A percentile compares a stretch with the other conserved stretches of the same genome.
These are phyloP conservation scores for Serpula lacrymans DNA, from an alignment of 768 basidiomycete species.

Conservation along the genomic window DNA sequence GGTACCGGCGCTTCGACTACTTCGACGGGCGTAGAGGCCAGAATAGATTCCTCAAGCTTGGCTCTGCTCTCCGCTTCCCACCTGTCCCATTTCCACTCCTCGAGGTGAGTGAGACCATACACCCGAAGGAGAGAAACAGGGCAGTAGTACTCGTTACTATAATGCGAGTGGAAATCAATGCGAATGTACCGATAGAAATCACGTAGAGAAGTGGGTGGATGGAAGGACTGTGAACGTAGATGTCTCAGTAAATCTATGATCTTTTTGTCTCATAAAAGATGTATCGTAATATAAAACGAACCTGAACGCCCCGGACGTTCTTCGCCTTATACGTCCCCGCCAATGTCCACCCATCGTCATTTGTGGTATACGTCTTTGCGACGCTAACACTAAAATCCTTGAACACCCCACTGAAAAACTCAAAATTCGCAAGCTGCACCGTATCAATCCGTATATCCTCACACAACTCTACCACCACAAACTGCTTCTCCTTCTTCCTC, in stretches of 20 bases:
- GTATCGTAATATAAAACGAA: slow-evolving; percentile 30
- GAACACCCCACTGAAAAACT: slow-evolving; percentile 97
- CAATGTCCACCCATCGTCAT: slow-evolving; percentile 59
- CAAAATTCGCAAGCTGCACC: slow-evolving; percentile 93
- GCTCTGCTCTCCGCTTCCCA: slow-evolving; percentile 72
- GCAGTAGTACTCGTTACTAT: slow-evolving; percentile 95
- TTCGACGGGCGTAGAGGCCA: too few relatives aligned
- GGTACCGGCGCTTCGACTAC: slow-evolving; percentile 11
- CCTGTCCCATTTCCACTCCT: slow-evolving; percentile 90
- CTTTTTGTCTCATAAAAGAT: slow-evolving; percentile 1
- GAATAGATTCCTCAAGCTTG: slow-evolving; percentile 32
- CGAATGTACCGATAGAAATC: slow-evolving; percentile 94
- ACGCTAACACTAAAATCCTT: slow-evolving; percentile 87
- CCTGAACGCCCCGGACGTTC: slow-evolving; percentile 90
- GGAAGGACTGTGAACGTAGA: slow-evolving; percentile 58
- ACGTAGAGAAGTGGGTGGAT: slow-evolving; percentile 64
- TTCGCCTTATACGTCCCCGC: slow-evolving; percentile 83
- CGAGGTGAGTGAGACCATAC: slow-evolving; percentile 94
- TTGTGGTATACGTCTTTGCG: slow-evolving; percentile 73
- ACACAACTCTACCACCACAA: slow-evolving; percentile 93
- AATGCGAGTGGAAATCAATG: slow-evolving; percentile 90
- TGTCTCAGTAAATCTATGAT: too few relatives aligned
- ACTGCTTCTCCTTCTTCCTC: slow-evolving; percentile 47
- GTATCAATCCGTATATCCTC: slow-evolving; percentile 97
- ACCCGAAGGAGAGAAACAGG: slow-evolving; percentile 90